These are phyloP conservation scores for Nakaseomyces nivariensis DNA, from an alignment of 1,139 yeast genomes.

Conservation along the genomic window DNA sequence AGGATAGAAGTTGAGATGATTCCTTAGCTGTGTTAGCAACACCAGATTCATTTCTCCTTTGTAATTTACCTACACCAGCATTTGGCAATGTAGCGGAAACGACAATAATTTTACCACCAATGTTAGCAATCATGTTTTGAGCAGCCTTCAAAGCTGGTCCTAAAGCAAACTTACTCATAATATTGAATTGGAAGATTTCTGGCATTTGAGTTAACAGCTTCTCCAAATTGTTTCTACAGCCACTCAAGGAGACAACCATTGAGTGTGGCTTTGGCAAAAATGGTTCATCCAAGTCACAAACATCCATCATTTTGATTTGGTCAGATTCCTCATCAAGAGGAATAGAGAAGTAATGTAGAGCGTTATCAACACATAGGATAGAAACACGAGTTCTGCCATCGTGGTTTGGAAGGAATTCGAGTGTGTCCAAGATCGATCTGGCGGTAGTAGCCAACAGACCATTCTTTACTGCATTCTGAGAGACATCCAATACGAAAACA, in stretches of 20 bases:
- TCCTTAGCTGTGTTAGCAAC: constrained; percentile 78
- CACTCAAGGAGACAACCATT: constrained; percentile 64
- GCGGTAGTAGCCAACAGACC: constrained; percentile 86
- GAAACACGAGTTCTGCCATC: constrained; percentile 80
- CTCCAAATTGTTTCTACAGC: constrained; percentile 68
- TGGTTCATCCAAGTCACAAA: constrained; percentile 85
- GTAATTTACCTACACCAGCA: constrained; percentile 74
- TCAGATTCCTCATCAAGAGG: constrained; percentile 40
- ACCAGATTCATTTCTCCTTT: constrained; percentile 73
- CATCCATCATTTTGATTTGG: constrained; percentile 48
- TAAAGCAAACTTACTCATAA: constrained; percentile 64
- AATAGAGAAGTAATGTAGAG: constrained; percentile 74
- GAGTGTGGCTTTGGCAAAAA: constrained; percentile 85
- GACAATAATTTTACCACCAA: constrained; percentile 85
- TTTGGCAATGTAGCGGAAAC: constrained; percentile 77
- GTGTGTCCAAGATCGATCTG: constrained; percentile 74
- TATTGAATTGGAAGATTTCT: constrained; percentile 51
- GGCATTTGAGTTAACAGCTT: constrained; percentile 61
- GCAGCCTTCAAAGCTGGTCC: constrained; percentile 92
- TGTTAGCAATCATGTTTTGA: constrained; percentile 60
- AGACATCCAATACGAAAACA: constrained; percentile 80
- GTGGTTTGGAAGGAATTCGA: constrained; percentile 80
- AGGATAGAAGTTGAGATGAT: constrained; percentile 54
- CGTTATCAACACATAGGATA: constrained; percentile 80
- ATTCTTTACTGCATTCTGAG: constrained; percentile 64